A percentile compares a stretch with the other conserved stretches of the same genome.
Evolutionary conservation across 768 basidiomycete genomes (phyloP).

Genomic region (Cyclocybe aegerita): DNA sequence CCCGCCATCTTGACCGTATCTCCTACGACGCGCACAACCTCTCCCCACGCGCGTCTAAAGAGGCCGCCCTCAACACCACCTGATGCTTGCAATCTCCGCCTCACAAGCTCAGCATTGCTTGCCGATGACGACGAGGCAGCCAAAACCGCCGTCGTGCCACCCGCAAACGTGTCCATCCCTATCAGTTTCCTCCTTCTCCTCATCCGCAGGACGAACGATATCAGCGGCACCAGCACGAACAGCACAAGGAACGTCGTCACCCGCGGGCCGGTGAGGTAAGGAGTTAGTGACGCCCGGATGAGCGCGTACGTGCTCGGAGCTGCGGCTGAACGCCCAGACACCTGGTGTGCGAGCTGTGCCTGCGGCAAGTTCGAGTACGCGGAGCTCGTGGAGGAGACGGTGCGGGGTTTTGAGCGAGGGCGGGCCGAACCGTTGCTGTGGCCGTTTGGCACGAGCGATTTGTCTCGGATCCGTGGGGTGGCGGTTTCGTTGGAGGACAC

Average conservation of each 20-base stretch:
- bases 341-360: constrained; percentile 17
- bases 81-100: constrained; percentile 49
- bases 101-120: constrained; percentile 56
- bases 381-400: constrained; percentile 22
- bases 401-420: constrained; percentile 24
- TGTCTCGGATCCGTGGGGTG: constrained; percentile 24
- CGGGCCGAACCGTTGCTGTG: constrained; percentile 10
- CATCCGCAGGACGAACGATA: constrained; percentile 52
- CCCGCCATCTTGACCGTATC: constrained; percentile 80
- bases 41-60: constrained; percentile 46
- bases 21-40: constrained; percentile 48
- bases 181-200: constrained; percentile 39
- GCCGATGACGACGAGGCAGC: constrained; percentile 14
- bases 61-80: constrained; percentile 35
- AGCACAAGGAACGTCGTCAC: constrained; percentile 48
- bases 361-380: constrained; percentile 22
- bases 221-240: constrained; percentile 43
- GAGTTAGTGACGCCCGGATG: constrained; percentile 46
- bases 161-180: constrained; percentile 15
- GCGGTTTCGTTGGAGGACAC: constrained; percentile 38
- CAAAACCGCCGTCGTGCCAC: constrained; percentile 12
- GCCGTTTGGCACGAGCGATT: constrained; percentile 9
- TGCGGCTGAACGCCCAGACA: constrained; percentile 9
- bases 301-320: constrained; percentile 39
- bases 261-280: constrained; percentile 48